These are phyloP conservation scores for Podaxis rugospora DNA, from an alignment of 768 basidiomycete species.

Conservation along the genomic window DNA sequence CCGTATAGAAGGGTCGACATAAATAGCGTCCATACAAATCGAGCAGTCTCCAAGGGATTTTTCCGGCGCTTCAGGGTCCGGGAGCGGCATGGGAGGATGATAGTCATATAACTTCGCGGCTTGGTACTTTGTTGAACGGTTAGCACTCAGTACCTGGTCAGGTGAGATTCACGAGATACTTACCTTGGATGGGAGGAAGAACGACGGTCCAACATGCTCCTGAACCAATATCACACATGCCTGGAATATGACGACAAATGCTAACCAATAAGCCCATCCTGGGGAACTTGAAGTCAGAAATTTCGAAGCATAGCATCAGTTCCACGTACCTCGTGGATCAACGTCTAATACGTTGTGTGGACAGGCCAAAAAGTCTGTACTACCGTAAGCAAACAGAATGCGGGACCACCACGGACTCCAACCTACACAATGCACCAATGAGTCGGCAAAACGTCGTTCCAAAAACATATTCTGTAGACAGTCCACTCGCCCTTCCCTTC, in stretches of 20 bases:
- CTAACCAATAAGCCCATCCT: constrained; percentile 68
- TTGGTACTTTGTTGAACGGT: constrained; percentile 42
- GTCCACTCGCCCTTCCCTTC: constrained; percentile 64
- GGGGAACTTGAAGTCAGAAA: background rate
- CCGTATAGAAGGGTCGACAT: constrained; percentile 39
- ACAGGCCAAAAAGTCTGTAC: constrained; percentile 73
- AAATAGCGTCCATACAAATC: constrained; percentile 90
- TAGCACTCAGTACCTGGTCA: background rate
- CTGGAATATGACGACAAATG: constrained; percentile 58
- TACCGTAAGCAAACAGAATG: background rate
- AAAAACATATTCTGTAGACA: constrained; percentile 67
- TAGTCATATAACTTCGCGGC: constrained; percentile 72
- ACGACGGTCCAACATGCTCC: constrained; percentile 71
- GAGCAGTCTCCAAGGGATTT: constrained; percentile 82
- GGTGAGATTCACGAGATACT: constrained; percentile 18
- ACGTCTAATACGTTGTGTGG: constrained; percentile 86
- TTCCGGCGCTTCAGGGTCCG: constrained; percentile 72
- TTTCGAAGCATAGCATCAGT: background rate
- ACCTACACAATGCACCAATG: constrained; percentile 72
- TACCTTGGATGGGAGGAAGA: constrained; percentile 76
- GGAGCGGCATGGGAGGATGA: constrained; percentile 70
- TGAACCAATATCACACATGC: constrained; percentile 63
- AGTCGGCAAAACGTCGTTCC: constrained; percentile 74
- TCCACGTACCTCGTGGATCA: constrained; percentile 59
- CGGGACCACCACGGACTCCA: background rate